Base-by-base conservation (phyloP, 768 basidiomycete genomes). In the Sporobolomyces phaffii region DNA sequence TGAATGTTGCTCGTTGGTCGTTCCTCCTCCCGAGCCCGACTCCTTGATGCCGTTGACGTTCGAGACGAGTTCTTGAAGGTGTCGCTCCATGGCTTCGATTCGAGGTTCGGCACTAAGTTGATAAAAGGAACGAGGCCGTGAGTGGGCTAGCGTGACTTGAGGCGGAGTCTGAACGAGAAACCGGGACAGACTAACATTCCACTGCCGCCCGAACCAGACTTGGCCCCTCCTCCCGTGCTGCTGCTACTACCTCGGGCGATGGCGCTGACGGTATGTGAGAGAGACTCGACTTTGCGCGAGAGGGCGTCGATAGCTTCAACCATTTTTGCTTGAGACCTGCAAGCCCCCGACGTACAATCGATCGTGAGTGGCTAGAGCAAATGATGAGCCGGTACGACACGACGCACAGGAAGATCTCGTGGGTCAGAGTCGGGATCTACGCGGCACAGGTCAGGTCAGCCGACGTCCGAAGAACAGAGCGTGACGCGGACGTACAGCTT, bases 231-330 rank as follows among this genome's bases (percentile, higher is more conserved):
- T 14, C 8, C 34, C 24, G 36, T 26, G 11, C 26, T 52, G 4
- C 45, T n/a, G n/a, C n/a, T n/a, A n/a, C n/a, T n/a, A n/a, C n/a
- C 54, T 18, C 68, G 54, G 1, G 31, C 54, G 20, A 51, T 15
- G 38, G 34, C 18, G 51, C 38, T 36, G 43, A 51, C 34, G 28
- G 52, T 18, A 53, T 38, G 31, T n/a, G 61, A 50, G 5, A 72
- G 31, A 10, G 41, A 52, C 53, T 75, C 74, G 26, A 75, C 60
- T 40, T 63, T 62, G 31, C 60, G 57, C 13, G 74, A 52, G n/a
- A 75, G 64, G n/a, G 68, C 68, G 51, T 72, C 74, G 62, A 75
- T 73, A 14, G 70, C 67, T 41, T 73, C 68, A 36, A 73, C 56
- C 69, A 75, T 73, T 18, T 60, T 50, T 24, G 65, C 60, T 56